phyloP scores from a whole-genome alignment of 2,329 filamentous ascomycete genomes.

The Berkeleyomyces rouxiae region DNA sequence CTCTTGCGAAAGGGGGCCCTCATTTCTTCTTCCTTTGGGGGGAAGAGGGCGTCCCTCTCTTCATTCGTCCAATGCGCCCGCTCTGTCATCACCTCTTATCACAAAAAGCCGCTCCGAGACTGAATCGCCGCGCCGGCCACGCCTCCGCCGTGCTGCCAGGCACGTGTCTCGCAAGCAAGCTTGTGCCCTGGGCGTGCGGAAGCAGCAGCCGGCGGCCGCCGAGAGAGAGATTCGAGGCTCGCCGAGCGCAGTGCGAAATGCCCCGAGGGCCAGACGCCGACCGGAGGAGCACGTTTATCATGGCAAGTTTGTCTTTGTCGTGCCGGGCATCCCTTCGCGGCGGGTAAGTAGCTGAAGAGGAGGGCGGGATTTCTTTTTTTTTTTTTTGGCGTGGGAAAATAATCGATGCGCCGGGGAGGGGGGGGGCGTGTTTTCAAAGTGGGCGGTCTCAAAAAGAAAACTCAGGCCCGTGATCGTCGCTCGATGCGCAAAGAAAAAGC shows the following conservation, averaged over 20 bases:
- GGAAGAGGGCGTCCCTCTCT: no score
- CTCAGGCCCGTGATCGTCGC: no score
- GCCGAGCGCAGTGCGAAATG: neutral
- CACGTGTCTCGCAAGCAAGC: neutral
- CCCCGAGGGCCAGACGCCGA: neutral
- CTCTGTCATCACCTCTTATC: neutral
- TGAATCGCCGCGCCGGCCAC: neutral
- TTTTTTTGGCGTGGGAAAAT: neutral
- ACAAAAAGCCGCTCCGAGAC: neutral
- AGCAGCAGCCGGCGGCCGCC: neutral
- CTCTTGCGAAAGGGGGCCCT: neutral
- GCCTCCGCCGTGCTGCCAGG: neutral
- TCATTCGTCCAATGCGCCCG: neutral
- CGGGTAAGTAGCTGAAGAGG: neutral
- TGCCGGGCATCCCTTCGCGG: neutral
- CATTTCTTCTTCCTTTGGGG: no score
- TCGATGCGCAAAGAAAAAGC: no score
- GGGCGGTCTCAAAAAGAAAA: no score
- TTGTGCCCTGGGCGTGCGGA: neutral
- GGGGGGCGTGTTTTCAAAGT: no score
- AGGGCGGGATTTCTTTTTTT: neutral
- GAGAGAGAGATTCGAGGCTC: neutral
- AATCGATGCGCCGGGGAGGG: no score
- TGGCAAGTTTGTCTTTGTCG: neutral
- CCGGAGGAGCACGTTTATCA: conserved; percentile 12